These are phyloP conservation scores for Arthrobotrys megalospora DNA, from an alignment of 2,329 filamentous ascomycete genomes.

Conservation along the genomic window DNA sequence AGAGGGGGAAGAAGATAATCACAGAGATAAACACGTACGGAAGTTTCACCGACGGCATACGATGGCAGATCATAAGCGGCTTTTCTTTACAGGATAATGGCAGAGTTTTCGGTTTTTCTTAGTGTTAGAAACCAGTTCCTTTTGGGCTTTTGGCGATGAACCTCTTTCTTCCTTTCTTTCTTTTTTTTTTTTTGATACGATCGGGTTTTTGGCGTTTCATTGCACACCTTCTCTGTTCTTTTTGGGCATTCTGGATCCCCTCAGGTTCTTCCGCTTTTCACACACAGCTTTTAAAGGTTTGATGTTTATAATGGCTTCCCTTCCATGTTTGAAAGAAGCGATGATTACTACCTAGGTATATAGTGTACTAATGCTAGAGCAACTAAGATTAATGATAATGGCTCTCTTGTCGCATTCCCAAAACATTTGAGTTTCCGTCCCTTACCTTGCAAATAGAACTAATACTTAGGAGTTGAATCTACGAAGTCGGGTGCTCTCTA, in stretches of 20 bases:
- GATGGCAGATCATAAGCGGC: background rate
- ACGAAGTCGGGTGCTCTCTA: too few relatives aligned
- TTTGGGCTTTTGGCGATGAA: background rate
- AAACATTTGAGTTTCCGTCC: background rate
- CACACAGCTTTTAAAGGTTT: background rate
- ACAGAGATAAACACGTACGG: too few relatives aligned
- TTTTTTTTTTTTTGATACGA: conserved; percentile 1
- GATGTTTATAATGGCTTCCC: conserved; percentile 4
- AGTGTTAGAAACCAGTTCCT: background rate
- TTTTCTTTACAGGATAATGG: background rate
- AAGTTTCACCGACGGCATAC: background rate
- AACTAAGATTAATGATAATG: conserved; percentile 9
- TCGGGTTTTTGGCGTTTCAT: conserved; percentile 22
- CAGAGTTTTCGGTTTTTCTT: background rate
- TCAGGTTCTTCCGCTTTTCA: background rate
- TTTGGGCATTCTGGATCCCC: background rate
- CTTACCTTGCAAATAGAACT: too few relatives aligned
- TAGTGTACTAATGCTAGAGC: background rate
- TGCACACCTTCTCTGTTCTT: background rate
- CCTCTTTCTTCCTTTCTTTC: too few relatives aligned
- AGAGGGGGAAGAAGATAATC: background rate
- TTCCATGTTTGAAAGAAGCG: background rate
- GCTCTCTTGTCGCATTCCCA: background rate
- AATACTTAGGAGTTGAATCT: too few relatives aligned
- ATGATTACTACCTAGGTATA: background rate